Evolutionary conservation across 225 moss, liverwort and hornwort genomes (phyloP).

Genomic region (Sphagnum contortum): DNA sequence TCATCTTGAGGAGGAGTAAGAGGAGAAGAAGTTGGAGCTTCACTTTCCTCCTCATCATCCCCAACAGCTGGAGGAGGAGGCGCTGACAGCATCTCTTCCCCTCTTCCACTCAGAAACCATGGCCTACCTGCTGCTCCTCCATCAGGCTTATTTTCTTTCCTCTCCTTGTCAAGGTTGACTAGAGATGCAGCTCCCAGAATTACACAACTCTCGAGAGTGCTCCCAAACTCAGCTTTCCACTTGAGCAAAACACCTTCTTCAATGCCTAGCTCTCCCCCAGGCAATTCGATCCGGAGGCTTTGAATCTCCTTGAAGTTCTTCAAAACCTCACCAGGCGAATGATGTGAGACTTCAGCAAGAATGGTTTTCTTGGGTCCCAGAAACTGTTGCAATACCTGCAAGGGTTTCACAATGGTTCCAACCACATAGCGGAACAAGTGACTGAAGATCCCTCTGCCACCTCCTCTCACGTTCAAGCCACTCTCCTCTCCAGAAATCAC

Average conservation of each 20-base stretch:
- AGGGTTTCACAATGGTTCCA: slow-evolving; percentile 70
- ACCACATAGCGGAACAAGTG: slow-evolving; percentile 63
- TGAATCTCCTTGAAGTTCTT: slow-evolving; percentile 87
- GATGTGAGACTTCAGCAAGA: slow-evolving; percentile 73
- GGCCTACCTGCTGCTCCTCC: slow-evolving; percentile 18
- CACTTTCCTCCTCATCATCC: slow-evolving; percentile 18
- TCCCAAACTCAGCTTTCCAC: slow-evolving; percentile 86
- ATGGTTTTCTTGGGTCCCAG: slow-evolving; percentile 74
- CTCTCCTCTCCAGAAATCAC: slow-evolving; percentile 76
- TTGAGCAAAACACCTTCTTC: slow-evolving; percentile 75
- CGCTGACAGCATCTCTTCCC: slow-evolving; percentile 12
- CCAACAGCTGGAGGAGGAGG: slow-evolving; percentile 9
- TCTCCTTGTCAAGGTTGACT: slow-evolving; percentile 54
- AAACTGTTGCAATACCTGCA: slow-evolving; percentile 65
- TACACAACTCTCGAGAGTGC: slow-evolving; percentile 77
- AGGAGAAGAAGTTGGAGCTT: slow-evolving; percentile 8
- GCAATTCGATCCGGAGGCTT: slow-evolving; percentile 70
- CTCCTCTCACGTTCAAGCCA: slow-evolving; percentile 33
- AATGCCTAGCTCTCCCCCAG: slow-evolving; percentile 75
- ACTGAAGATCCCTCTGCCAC: slow-evolving; percentile 52
- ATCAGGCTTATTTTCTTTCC: slow-evolving; percentile 31
- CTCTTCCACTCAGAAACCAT: slow-evolving; percentile 37
- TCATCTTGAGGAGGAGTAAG: slow-evolving; percentile 35
- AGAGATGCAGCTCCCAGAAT: slow-evolving; percentile 72
- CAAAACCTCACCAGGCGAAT: slow-evolving; percentile 76